Evolutionary conservation across 1,284 basidiomycete genomes (phyloP).

Genomic region (Leccinum huronense): DNA sequence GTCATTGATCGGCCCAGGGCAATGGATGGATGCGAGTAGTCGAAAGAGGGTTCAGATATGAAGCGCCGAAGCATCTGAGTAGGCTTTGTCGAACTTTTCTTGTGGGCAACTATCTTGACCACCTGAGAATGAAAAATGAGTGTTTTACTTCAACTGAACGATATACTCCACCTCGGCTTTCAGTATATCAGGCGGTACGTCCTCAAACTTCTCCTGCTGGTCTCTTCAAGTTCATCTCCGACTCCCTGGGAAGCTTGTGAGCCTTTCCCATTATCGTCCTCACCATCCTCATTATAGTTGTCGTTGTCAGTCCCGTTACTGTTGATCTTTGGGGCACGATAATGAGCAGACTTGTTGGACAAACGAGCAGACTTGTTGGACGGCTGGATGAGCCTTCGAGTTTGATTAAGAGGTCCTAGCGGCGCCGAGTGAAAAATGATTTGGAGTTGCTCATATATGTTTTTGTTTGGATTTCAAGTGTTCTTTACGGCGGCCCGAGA

Average conservation of each 20-base stretch:
- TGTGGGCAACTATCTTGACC: neutral
- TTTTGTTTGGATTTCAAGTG: neutral
- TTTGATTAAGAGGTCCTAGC: neutral
- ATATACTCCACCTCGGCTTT: neutral
- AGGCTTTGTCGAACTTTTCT: neutral
- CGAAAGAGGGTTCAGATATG: neutral
- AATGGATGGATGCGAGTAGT: neutral
- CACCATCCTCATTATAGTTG: neutral
- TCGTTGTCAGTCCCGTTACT: neutral
- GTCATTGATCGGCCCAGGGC: neutral
- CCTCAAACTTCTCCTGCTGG: neutral
- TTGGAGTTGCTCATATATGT: neutral
- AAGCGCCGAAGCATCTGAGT: neutral
- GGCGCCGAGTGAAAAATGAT: neutral
- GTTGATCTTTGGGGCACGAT: neutral
- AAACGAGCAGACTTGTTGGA: neutral
- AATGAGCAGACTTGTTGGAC: neutral
- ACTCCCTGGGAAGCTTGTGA: neutral
- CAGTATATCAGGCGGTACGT: neutral
- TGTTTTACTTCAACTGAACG: neutral
- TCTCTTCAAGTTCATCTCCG: neutral
- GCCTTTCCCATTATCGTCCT: neutral
- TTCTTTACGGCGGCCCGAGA: neutral
- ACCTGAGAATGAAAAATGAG: neutral
- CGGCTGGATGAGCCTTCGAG: neutral